These are phyloP conservation scores for Carpinus viminea DNA, from an alignment of 306 rosid genomes.

Conservation along the genomic window DNA sequence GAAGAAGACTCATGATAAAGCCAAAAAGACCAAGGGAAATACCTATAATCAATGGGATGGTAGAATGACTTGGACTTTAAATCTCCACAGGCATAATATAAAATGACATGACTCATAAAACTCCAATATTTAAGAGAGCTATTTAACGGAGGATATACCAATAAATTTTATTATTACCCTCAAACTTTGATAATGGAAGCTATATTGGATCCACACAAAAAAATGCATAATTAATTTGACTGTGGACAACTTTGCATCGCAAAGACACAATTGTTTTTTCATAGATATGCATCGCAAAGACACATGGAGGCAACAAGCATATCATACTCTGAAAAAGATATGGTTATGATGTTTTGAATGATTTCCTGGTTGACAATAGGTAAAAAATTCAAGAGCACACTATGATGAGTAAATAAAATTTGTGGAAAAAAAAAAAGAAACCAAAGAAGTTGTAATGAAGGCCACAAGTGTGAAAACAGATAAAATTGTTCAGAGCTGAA, in stretches of 20 bases:
- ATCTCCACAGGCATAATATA: not conserved
- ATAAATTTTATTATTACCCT: not conserved
- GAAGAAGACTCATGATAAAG: not conserved
- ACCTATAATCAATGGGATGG: not conserved
- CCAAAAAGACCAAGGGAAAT: too few species aligned
- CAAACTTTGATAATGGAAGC: not conserved
- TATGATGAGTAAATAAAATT: not conserved
- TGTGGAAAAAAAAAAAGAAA: not conserved
- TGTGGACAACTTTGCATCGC: not conserved
- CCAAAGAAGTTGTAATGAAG: not conserved
- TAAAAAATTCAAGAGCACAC: not conserved
- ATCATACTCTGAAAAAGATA: not conserved
- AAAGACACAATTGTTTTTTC: not conserved
- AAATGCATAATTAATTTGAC: not conserved
- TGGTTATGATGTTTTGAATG: not conserved
- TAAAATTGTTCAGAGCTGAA: not conserved
- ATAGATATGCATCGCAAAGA: not conserved
- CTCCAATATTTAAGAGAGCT: not conserved
- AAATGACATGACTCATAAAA: not conserved
- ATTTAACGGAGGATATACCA: not conserved
- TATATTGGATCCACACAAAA: not conserved
- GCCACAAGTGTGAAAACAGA: not conserved
- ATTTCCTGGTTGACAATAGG: not conserved
- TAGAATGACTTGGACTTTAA: not conserved
- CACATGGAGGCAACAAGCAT: not conserved